Evolutionary conservation across 148 eudicot species (phyloP), one percentile per base, ranked within the genome.

Genomic region (Rhododendron henanense): DNA sequence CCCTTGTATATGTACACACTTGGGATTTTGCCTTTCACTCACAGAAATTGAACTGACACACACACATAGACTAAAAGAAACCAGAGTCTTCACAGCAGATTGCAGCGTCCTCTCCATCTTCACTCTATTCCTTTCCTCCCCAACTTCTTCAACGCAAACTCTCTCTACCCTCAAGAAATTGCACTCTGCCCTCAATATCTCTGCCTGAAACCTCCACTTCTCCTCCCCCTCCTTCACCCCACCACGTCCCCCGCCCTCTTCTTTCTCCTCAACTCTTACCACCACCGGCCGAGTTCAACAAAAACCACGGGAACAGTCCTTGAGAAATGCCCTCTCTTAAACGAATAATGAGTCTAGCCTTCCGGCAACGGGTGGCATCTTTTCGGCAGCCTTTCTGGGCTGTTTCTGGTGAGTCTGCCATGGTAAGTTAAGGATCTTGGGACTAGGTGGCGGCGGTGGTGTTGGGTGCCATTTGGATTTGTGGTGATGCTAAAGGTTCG

Each of bases 181-280:
- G 85, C 97, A 94, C 85, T 96, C 97, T 0, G 96, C 99, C 82
- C 98, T 92, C 82, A 95, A 84, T 55, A 93, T 93, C 89, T 96
- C 96, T 14, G 94, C 94, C 79, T 96, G 93, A 86, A 96, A 95
- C 91, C 89, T 85, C 96, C 95, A 93, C 45, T 91, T 90, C 85
- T 93, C 94, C 88, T 90, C 93, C 67, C 50, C 91, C 14, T 80
- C 80, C 53, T 84, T 89, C 28, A 31, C 81, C 13, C 44, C 81
- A 10, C 47, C 55, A n/a, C 79, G 39, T 31, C 37, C 79, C 35
- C 88, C 86, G 0, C 77, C 81, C 1, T 81, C 82, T 35, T 88
- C 87, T 10, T 85, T 47, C 83, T 87, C 91, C 8, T 51, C 87
- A 10, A 81, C 92, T 85, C 84, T 80, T 86, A 48, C 48, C 65